Evolutionary conservation across 306 rosid genomes (phyloP), one percentile per base, ranked within the genome.

Genomic region (Acacia melanoxylon): DNA sequence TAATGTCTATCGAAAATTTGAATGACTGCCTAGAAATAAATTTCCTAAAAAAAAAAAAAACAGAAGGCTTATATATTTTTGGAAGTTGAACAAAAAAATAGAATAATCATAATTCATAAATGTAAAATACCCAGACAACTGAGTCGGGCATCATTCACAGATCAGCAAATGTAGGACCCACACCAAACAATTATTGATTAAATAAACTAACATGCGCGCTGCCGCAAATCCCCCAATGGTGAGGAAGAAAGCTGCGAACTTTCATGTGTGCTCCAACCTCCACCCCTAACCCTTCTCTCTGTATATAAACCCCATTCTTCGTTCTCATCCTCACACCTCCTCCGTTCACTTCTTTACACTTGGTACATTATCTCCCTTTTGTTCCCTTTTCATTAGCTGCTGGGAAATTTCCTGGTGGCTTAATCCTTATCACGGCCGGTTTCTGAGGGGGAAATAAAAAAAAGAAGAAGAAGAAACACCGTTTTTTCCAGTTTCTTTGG

Each of bases 101-200:
- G 71, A 8, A 33, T 31, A 16, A 7, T 24, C 24, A 40, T 40
- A 40, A 16, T 2, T 24, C 24, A 40, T 40, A 40, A 62, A 20
- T 4, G 5, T 1, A 40, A 37, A 37, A 40, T 9, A 40, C 27
- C 8, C 19, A 81, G 1, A 16, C 6, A 81, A 46, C 17, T 22
- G 45, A 48, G 25, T 19, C 46, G 33, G 61, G 74, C 72, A 83
- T 77, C 33, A 59, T n/a, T 67, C 79, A 17, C 58, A 35, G 35
- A 48, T 48, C 52, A 48, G 75, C 67, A 84, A 83, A 54, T 42
- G 71, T 0, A 0, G 62, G 48, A 76, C 63, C 82, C 46, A 74
- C 81, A 29, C 77, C 72, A 75, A 37, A 0, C 68, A 33, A 29
- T 68, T 59, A 75, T 75, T 79, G 37, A 75, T 49, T 56, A 77